phyloP scores from a whole-genome alignment of 345 rosid genomes.

The Eutrema japonicum region DNA sequence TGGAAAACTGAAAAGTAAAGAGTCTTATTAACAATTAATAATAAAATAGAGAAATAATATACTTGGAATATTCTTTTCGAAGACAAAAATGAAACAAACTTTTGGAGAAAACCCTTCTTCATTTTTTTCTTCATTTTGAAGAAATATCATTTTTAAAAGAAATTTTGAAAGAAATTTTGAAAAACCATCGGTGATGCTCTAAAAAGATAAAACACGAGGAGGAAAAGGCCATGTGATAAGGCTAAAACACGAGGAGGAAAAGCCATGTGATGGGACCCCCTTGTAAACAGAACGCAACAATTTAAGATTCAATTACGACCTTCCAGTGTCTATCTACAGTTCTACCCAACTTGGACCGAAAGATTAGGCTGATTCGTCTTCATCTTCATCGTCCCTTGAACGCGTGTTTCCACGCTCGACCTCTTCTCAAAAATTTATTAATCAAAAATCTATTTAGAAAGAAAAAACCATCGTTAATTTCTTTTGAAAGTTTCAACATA shows the following conservation, averaged over 20 bases:
- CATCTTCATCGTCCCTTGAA: neutral
- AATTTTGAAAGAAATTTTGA: too few species aligned
- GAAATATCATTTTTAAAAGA: too few species aligned
- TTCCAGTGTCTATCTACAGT: constrained; percentile 25
- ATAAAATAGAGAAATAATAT: too few species aligned
- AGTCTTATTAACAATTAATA: too few species aligned
- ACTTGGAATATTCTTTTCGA: too few species aligned
- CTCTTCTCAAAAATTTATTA: neutral
- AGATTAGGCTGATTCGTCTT: neutral
- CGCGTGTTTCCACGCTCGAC: constrained; percentile 25
- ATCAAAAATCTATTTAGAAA: neutral
- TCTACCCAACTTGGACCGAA: constrained; percentile 40
- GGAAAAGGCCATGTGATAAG: neutral
- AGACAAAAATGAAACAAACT: too few species aligned
- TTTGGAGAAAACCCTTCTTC: too few species aligned
- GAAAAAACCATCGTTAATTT: neutral
- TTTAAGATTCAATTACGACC: constrained; percentile 26
- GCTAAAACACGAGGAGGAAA: too few species aligned
- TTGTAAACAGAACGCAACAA: constrained; percentile 19
- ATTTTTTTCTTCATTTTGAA: too few species aligned
- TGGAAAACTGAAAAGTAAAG: too few species aligned
- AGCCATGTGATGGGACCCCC: neutral
- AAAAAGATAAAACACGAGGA: too few species aligned
- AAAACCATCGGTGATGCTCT: too few species aligned
- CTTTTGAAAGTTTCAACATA: constrained; percentile 21